Percentiles rank a stretch among this genome's conserved stretches.
These are phyloP conservation scores for Blastocystis sp. DNA, from an alignment of 352 stramenopile species.

Conservation along the genomic window DNA sequence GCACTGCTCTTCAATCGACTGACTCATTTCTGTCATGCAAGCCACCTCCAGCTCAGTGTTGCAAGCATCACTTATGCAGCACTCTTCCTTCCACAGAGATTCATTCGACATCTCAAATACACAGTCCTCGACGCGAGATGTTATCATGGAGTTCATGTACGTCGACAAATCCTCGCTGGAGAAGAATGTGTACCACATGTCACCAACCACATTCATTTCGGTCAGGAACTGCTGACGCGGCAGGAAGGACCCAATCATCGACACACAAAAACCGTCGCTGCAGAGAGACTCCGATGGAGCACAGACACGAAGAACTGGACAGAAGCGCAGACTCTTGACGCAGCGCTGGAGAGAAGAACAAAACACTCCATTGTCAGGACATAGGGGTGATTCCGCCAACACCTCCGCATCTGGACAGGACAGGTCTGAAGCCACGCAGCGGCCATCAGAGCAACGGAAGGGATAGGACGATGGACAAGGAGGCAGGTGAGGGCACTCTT, in stretches of 20 bases:
- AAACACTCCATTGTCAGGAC: background rate
- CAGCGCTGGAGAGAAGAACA: background rate
- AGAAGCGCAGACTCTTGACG: background rate
- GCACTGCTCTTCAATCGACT: background rate
- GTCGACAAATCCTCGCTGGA: background rate
- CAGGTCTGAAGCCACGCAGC: background rate
- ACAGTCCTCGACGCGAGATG: background rate
- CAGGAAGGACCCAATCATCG: background rate
- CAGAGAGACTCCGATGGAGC: background rate
- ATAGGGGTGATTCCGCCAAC: background rate
- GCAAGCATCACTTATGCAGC: background rate
- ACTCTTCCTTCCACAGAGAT: background rate
- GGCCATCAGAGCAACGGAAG: constrained; percentile 9
- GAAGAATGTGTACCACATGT: constrained; percentile 25
- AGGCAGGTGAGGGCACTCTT: background rate
- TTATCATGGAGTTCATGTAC: background rate
- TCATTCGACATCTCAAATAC: background rate
- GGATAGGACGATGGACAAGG: background rate
- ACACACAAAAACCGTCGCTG: background rate
- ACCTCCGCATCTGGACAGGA: background rate
- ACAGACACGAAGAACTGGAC: background rate
- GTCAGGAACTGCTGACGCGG: background rate
- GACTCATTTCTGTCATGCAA: background rate
- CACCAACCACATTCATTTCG: background rate
- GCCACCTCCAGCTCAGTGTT: background rate